phyloP scores from a whole-genome alignment of 495 filamentous ascomycete genomes.

The Pseudomonodictys pantanalensis region DNA sequence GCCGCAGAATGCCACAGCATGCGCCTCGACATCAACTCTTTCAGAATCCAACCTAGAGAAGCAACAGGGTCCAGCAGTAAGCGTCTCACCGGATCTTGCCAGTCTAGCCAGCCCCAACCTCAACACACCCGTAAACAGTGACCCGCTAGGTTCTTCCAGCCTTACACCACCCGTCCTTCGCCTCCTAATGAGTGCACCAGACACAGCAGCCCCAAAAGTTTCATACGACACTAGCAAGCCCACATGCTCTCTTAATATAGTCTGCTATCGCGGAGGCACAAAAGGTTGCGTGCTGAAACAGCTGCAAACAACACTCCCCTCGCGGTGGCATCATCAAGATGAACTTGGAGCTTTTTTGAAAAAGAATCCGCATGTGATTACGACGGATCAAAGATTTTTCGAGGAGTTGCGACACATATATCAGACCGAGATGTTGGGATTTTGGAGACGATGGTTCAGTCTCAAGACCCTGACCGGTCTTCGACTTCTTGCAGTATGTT shows the following conservation, averaged over 20 bases:
- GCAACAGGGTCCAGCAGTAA: neutral
- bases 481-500: neutral
- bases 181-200: neutral
- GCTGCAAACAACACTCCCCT: neutral
- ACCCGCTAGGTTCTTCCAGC: neutral
- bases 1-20: too few species aligned
- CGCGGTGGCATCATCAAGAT: neutral
- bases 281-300: neutral
- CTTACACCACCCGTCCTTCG: neutral
- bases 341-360: neutral
- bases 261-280: conserved; percentile 1
- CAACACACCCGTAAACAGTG: neutral
- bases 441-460: conserved; percentile 4
- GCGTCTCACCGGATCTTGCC: neutral
- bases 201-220: neutral
- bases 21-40: too few species aligned
- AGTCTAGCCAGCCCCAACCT: neutral
- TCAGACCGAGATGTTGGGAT: neutral
- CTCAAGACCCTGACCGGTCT: conserved; percentile 5
- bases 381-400: conserved; percentile 3
- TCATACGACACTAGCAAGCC: neutral
- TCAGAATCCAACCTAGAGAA: too few species aligned
- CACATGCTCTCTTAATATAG: conserved; percentile 8
- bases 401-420: neutral
- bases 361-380: neutral